Evolutionary conservation across 768 basidiomycete species (phyloP), one percentile per base, ranked within the genome.

Genomic region (Russula earlei): DNA sequence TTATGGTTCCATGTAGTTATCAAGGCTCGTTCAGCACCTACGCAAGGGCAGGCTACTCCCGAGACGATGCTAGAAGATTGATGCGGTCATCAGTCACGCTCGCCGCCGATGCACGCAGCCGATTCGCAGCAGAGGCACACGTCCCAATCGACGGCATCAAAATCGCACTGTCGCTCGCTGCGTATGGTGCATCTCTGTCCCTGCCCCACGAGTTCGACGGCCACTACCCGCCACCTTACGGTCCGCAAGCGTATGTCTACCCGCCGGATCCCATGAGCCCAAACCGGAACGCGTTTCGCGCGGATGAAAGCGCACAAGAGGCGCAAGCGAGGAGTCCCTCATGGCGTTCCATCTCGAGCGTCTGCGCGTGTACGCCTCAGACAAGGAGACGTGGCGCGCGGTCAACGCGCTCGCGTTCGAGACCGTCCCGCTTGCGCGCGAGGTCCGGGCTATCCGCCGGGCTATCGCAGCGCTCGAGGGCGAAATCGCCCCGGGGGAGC

Each of bases 141-240:
- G 24, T 42, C 22, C 24, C 46, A 19, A 58, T 49, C 47, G 36
- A 40, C 42, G 67, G 68, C 46, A 65, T 77, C 60, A 73, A 70
- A 25, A 75, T 91, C 34, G 84, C 79, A 3, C 73, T 92, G 5
- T 88, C 85, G 5, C 69, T 90, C 27, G 88, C 89, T 17, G 82
- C 86, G 0, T 89, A 79, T 63, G 87, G 88, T 36, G 83, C 85
- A 1, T 82, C 77, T 5, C 71, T 87, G 15, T 65, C 67, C 7
- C 80, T 82, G 0, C 76, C 84, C 51, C 82, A 86, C 56, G 89
- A 91, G 65, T 90, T 84, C 63, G 74, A 77, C 56, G 89, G 86
- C 7, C 71, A 78, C 59, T 91, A 89, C 64, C 88, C 88, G 2
- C 82, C 84, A 0, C 85, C 87, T 0, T 88, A 77, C 63, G 87